Evolutionary conservation across 2,329 filamentous ascomycete genomes (phyloP), one percentile per base, ranked within the genome.

Genomic region (Diaporthe amygdali): DNA sequence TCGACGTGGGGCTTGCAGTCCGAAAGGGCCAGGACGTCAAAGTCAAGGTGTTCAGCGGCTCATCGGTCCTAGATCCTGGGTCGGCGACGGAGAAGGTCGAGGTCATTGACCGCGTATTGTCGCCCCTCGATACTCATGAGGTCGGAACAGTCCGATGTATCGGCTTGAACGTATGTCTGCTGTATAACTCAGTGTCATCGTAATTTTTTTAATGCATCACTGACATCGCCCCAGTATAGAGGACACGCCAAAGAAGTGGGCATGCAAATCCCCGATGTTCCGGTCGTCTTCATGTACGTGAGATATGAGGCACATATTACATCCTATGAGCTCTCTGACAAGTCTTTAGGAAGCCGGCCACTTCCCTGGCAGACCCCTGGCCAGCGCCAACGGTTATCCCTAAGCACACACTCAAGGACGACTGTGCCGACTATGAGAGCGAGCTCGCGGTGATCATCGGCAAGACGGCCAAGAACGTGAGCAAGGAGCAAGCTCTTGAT

Each of bases 91-190:
- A 81, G 37, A 81, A 82, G 72, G 79, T 80, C 3, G 84, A 85
- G 76, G 78, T 80, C 46, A 83, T 88, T 73, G 82, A 81, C 67
- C 80, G 82, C 5, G 76, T 91, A 17, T 81, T 91, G 49, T 88
- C 88, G 2, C 87, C 87, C 9, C 74, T 89, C 27, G 77, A 84
- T 1, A 78, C 81, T 68, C 76, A 76, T 25, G 87, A 89, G 74
- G 84, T 88, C 63, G 88, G 88, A 30, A 86, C 87, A 0, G 88
- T 91, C 66, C 83, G 88, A 55, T 90, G 89, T 75, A 87, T 91
- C 72, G 88, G 89, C 0, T 75, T 91, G 72, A 90, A 91, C 72
- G 84, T 84, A 67, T 75, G 82, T 77, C 14, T 22, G 15, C 37
- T 25, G 20, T 7, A 41, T 2, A 10, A 37, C n/a, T 15, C 20